These are phyloP conservation scores for Pterocarpus santalinus DNA, from an alignment of 306 rosid genomes.

Conservation along the genomic window DNA sequence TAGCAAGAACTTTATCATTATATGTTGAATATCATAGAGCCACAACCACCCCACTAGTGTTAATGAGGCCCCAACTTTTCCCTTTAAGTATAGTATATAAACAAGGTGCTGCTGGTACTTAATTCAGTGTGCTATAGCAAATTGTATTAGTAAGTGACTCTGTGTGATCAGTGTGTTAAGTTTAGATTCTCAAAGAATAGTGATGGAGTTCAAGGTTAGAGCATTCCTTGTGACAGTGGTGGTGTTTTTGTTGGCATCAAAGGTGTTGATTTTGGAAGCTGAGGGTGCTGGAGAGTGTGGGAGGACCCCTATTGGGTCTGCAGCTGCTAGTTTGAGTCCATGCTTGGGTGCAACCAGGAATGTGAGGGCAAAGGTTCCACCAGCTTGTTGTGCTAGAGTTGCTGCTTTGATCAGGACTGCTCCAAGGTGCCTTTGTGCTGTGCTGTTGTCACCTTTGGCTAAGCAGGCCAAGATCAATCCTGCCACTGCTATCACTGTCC, in stretches of 20 bases:
- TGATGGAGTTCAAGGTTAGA: conserved; percentile 38
- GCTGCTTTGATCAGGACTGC: conserved; percentile 65
- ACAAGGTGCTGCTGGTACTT: not conserved
- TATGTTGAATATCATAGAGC: conserved; percentile 46
- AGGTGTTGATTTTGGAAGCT: conserved; percentile 37
- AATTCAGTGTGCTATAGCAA: conserved; percentile 41
- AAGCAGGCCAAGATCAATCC: conserved; percentile 80
- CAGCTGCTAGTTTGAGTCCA: conserved; percentile 82
- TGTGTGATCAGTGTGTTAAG: not conserved
- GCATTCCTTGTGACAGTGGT: conserved; percentile 12
- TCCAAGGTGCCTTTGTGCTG: conserved; percentile 85
- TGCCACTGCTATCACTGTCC: conserved; percentile 77
- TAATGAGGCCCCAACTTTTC: conserved; percentile 19
- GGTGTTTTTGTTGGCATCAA: conserved; percentile 44
- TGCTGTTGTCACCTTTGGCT: conserved; percentile 82
- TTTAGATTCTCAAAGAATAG: not conserved
- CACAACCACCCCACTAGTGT: conserved; percentile 68
- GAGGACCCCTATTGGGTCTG: conserved; percentile 76
- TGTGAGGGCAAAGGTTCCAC: conserved; percentile 65
- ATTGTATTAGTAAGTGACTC: not conserved
- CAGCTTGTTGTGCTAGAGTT: conserved; percentile 75
- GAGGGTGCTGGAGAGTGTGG: conserved; percentile 88
- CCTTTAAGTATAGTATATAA: conserved; percentile 49
- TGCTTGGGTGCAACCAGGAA: conserved; percentile 70
- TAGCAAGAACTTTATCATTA: conserved; percentile 38